These are phyloP conservation scores for Ploettnerulaceae sp. DNA, from an alignment of 2,329 filamentous ascomycete genomes.

Conservation along the genomic window DNA sequence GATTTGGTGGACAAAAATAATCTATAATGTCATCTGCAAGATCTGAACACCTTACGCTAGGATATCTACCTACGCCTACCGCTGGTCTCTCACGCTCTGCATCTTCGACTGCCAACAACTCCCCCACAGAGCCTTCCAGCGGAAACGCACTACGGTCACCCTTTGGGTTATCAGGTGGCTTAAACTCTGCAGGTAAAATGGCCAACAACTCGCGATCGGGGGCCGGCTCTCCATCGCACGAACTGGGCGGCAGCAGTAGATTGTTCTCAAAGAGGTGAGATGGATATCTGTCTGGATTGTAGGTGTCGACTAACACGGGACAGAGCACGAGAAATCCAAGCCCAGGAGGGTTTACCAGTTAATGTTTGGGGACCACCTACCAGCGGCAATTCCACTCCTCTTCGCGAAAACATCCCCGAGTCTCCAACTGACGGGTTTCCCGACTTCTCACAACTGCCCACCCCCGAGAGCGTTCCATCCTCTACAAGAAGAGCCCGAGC, in stretches of 20 bases:
- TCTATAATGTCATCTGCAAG: conserved; percentile 90
- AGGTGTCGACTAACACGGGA: conserved; percentile 13
- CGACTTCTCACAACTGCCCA: conserved; percentile 71
- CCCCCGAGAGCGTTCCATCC: conserved; percentile 61
- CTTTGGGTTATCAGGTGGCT: conserved; percentile 61
- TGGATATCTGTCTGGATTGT: conserved; percentile 11
- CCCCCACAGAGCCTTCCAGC: conserved; percentile 69
- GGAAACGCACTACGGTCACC: conserved; percentile 63
- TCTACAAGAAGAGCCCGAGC: conserved; percentile 76
- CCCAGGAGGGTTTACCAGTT: conserved; percentile 78
- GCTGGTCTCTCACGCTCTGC: conserved; percentile 46
- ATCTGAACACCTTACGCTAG: conserved; percentile 81
- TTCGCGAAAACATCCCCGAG: conserved; percentile 96
- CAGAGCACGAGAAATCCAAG: conserved; percentile 93
- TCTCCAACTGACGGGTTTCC: conserved; percentile 95
- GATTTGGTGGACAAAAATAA: conserved; percentile 42
- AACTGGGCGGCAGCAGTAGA: conserved; percentile 63
- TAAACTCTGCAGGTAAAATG: conserved; percentile 57
- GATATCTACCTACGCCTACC: conserved; percentile 57
- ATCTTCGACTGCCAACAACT: conserved; percentile 75
- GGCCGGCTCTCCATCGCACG: conserved; percentile 94
- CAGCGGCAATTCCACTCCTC: conserved; percentile 90
- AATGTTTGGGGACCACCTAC: conserved; percentile 92
- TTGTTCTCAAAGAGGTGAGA: conserved; percentile 90
- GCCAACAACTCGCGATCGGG: conserved; percentile 65